These are phyloP conservation scores for Nymphaea thermarum DNA, from an alignment of 164 flowering plant species.

Conservation along the genomic window DNA sequence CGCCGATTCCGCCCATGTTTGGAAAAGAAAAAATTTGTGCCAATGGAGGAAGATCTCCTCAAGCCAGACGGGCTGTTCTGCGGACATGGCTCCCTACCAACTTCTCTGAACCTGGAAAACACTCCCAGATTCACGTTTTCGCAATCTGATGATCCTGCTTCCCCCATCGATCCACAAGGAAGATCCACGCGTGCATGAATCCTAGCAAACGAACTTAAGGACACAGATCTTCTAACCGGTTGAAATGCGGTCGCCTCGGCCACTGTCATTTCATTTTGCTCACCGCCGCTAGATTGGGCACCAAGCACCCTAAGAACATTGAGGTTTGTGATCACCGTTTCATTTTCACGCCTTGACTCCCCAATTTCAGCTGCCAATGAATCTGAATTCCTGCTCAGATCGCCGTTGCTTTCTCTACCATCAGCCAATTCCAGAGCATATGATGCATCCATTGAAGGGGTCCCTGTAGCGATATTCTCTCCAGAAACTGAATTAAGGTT, in stretches of 20 bases:
- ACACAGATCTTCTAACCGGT: constrained; percentile 7
- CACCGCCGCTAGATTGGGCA: background rate
- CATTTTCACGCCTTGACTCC: background rate
- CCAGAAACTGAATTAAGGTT: background rate
- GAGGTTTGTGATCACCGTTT: background rate
- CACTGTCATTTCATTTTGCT: background rate
- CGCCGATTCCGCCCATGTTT: background rate
- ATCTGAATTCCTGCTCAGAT: background rate
- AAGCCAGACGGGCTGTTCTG: background rate
- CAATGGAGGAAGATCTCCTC: background rate
- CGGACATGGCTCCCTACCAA: background rate
- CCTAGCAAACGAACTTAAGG: constrained; percentile 3
- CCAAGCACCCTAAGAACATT: background rate
- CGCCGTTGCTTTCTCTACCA: background rate
- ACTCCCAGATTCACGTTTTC: background rate
- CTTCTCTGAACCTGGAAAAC: background rate
- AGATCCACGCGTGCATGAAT: background rate
- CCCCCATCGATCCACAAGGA: background rate
- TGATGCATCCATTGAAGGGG: background rate
- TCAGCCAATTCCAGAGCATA: background rate
- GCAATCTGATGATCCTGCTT: background rate
- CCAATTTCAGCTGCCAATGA: background rate
- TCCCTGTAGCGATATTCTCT: background rate
- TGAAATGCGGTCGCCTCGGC: background rate
- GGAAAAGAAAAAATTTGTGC: background rate